Evolutionary conservation across 192 early-diverging fungal species (phyloP), one percentile per base, ranked within the genome.

Genomic region (Coemansia guatemalensis): DNA sequence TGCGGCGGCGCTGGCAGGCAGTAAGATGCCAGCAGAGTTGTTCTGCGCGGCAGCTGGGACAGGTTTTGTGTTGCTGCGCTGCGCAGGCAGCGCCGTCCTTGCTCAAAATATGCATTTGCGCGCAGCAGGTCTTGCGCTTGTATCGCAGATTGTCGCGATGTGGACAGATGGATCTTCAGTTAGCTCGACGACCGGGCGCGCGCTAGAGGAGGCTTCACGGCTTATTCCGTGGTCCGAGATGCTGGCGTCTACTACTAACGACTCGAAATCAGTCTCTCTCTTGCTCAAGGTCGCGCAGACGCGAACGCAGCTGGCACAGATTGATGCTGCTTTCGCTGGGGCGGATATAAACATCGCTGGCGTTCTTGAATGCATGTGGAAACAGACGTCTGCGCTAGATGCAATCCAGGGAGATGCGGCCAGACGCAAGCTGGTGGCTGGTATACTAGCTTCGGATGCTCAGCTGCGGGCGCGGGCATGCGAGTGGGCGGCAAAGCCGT

Each of bases 31-130:
- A n/a, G 12, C n/a, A 48, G 50, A 51, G 20, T 17, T 23, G 3
- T 29, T 53, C 5, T 69, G 75, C 32, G 52, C 53, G 0, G 50
- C 56, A 3, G 62, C 75, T 5, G 44, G 24, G 5, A 41, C 68
- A 0, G 75, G 61, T 29, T 73, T 78, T 51, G 58, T 56, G 4
- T 48, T 78, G 18, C 24, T 73, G 49, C 22, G 41, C 4, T 17
- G 14, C 17, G 39, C 39, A 44, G 60, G 49, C 11, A 58, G 51
- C 1, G 20, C 20, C 25, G 17, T 32, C 21, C 50, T 17, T 29
- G 30, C 35, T 26, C n/a, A 18, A 4, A 26, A 52, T 17, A 14
- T 7, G 3, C 25, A 17, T 41, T 39, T 41, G 21, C 26, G 26
- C 27, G 20, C 51, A 12, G 18, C 32, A 27, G 22, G 8, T 0